Percentiles rank a stretch among this genome's conserved stretches.
Evolutionary conservation across 768 basidiomycete genomes (phyloP).

Genomic region (Tulasnella sp.): DNA sequence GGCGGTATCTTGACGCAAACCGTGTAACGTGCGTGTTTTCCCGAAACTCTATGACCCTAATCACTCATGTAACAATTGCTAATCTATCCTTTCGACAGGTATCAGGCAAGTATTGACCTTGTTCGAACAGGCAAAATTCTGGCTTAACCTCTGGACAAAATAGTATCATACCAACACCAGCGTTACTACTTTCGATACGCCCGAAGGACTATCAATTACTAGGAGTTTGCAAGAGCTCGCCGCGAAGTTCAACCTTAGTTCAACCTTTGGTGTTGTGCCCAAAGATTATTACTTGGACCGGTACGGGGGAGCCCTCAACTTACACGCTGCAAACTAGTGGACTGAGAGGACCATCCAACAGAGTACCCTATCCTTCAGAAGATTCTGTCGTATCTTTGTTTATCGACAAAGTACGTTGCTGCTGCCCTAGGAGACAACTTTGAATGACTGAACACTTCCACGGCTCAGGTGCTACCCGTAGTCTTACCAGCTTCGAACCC

Average conservation of each 20-base stretch:
- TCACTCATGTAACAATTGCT: neutral
- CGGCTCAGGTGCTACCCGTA: conserved; percentile 43
- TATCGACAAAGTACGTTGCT: conserved; percentile 37
- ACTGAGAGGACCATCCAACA: conserved; percentile 30
- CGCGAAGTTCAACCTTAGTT: conserved; percentile 51
- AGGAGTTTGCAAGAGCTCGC: conserved; percentile 47
- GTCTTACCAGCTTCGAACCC: conserved; percentile 57
- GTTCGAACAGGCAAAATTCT: neutral
- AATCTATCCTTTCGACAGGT: neutral
- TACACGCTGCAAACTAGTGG: conserved; percentile 27
- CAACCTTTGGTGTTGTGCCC: conserved; percentile 63
- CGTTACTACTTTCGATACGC: conserved; percentile 56
- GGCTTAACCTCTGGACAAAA: conserved; percentile 11
- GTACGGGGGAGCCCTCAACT: conserved; percentile 31
- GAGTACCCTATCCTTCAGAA: conserved; percentile 55
- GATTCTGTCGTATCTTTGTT: conserved; percentile 54
- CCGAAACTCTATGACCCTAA: neutral
- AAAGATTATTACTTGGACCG: conserved; percentile 62
- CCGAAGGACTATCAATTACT: conserved; percentile 46
- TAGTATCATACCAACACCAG: conserved; percentile 58
- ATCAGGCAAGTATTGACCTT: conserved; percentile 21
- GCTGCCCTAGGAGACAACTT: neutral
- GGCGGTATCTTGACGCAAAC: conserved; percentile 75
- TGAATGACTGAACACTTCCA: neutral
- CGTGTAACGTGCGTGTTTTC: conserved; percentile 55